Base-by-base conservation (phyloP, 2,329 filamentous ascomycete species). In the Clonostachys chloroleuca region DNA sequence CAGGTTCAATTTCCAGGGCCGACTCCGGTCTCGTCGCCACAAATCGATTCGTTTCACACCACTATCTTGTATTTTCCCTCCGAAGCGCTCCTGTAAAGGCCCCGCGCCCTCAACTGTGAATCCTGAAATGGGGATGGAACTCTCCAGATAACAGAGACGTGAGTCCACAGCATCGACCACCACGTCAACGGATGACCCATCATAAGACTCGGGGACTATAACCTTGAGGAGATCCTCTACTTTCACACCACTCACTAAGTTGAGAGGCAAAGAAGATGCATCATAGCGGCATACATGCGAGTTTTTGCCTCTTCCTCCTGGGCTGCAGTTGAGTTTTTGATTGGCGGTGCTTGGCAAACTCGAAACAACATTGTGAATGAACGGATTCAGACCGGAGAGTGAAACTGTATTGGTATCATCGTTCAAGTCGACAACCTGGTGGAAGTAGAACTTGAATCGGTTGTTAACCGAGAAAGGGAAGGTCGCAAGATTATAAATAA, bases 391-490 rank as follows among this genome's bases (percentile, higher is more conserved):
- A 1, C 90, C 91, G 1, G 75, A 77, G 9, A 95, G 70, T 34
- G 81, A 82, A 39, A 92, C 87, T 3, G 69, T 73, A 54, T 90
- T 89, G 13, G 75, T 69, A n/a, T 84, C 84, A 5, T 76, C 81
- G 54, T 89, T 87, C 10, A 96, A 77, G 54, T 96, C 81, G 43
- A 96, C 73, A 10, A 80, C 80, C 62, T 99, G 92, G 44, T 88
- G 73, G 64, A 97, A 96, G 65, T 84, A 95, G 43, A 92, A 76
- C 66, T 97, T 97, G 64, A 95, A 82, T 36, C 89, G 81, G 61
- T 84, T 87, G 49, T 83, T 77, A 18, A 80, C 70, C 1, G 89
- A 94, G 67, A 97, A 97, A 0, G 94, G 94, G 64, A 96, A 96
- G 2, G 88, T 89, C 3, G 81, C 69, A 5, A 96, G 78, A 60